Evolutionary conservation across 768 basidiomycete genomes (phyloP), one percentile per base, ranked within the genome.

Genomic region (Boletus rubropictus): DNA sequence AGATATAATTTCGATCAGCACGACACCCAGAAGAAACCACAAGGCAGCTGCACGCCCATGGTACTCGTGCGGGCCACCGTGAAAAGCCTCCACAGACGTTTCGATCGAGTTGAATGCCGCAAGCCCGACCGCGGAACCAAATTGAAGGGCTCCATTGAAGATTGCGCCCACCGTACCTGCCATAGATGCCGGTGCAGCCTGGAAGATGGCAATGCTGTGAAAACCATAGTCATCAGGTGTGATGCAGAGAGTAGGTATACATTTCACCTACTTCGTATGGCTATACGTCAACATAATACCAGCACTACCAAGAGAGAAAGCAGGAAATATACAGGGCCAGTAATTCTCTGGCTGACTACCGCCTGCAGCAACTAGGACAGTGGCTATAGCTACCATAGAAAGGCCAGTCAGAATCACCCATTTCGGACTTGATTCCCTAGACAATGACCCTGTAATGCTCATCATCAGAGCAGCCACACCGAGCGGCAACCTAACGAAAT

Each of bases 161-260:
- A 81, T 73, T 14, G 79, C 80, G 17, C 76, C 76, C 14, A 79
- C 70, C 5, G 73, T 75, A 33, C 80, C 79, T 4, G 77, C 69
- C 56, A 76, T 72, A n/a, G 67, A 65, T 7, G 73, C 48, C 5
- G 78, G 78, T 5, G 70, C 71, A 31, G 69, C 69, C 48, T 67
- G 70, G 61, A 81, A 72, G 33, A 80, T 69, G 12, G 76, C 75
- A 38, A 80, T 74, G 53, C 75, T 79, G 43, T 3, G 15, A 38
- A 25, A 44, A 39, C 2, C 21, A 28, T 39, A 5, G 36, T 32
- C 27, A 21, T 53, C 12, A 45, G 31, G 10, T 43, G 12, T 14
- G 20, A 41, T 3, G 17, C 18, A 44, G 20, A 34, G 12, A 10
- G 21, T 6, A 7, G 3, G 34, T 29, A 20, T 21, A 17, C 1